Percentiles rank a stretch among this genome's conserved stretches.
Evolutionary conservation across 768 basidiomycete genomes (phyloP).

Genomic region (Psilocybe subaeruginosa): DNA sequence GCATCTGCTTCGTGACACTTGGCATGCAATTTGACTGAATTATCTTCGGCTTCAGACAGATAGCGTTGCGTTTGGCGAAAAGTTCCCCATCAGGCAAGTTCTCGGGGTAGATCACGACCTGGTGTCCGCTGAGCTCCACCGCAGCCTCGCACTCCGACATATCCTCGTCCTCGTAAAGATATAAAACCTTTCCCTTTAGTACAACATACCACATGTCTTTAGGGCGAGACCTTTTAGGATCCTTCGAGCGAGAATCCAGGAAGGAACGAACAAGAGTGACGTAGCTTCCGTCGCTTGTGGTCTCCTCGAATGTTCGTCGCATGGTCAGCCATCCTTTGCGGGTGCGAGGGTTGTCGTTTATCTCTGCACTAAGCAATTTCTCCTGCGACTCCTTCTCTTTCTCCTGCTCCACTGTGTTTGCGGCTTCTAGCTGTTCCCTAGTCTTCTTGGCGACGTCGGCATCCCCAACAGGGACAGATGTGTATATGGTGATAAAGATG

Average conservation of each 20-base stretch:
- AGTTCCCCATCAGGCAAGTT: slow-evolving; percentile 85
- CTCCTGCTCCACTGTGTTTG: slow-evolving; percentile 30
- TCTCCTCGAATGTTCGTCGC: slow-evolving; percentile 77
- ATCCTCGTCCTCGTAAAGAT: slow-evolving; percentile 91
- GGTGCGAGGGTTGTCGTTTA: slow-evolving; percentile 62
- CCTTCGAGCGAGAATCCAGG: slow-evolving; percentile 80
- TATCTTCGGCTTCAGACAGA: slow-evolving; percentile 67
- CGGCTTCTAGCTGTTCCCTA: slow-evolving; percentile 33
- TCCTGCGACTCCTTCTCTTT: slow-evolving; percentile 29
- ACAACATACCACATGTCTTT: slow-evolving; percentile 94
- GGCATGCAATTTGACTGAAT: slow-evolving; percentile 41
- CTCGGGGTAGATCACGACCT: slow-evolving; percentile 76
- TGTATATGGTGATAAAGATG: slow-evolving; percentile 73
- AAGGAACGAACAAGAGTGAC: slow-evolving; percentile 81
- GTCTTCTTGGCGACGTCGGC: slow-evolving; percentile 45
- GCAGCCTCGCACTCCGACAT: slow-evolving; percentile 91
- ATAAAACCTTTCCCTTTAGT: slow-evolving; percentile 89
- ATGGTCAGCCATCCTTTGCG: slow-evolving; percentile 86
- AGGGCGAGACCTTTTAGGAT: slow-evolving; percentile 80
- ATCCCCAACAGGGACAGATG: slow-evolving; percentile 80
- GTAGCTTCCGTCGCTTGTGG: slow-evolving; percentile 65
- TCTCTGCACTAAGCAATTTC: slow-evolving; percentile 35
- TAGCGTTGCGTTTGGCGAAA: slow-evolving; percentile 88
- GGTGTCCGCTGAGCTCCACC: slow-evolving; percentile 81
- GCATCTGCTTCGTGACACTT: slow-evolving; percentile 58